Conservation (phyloP, 192 early-diverging fungal species). For the Backusella westeae region DNA sequence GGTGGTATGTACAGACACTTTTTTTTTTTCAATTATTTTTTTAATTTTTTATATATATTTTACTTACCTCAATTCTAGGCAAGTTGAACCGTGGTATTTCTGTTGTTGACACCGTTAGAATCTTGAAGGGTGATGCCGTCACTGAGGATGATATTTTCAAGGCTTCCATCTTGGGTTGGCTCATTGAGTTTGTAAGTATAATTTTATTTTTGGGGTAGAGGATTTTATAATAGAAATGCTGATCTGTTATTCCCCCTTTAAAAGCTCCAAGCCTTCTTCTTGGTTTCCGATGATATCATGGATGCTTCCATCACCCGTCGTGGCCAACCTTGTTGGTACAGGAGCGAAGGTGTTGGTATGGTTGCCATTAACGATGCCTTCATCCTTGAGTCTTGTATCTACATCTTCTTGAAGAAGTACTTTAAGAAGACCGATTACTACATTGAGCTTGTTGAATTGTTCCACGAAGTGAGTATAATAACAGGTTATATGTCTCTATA, state of each 20-base stretch:
- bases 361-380: conserved; percentile 97
- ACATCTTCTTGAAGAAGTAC: conserved; percentile 92
- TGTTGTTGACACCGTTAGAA: conserved; percentile 85
- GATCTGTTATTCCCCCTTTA: conserved; percentile 11
- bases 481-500: background rate
- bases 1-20: conserved; percentile 46
- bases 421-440: conserved; percentile 87
- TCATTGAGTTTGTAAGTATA: conserved; percentile 79
- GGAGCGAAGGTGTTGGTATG: conserved; percentile 74
- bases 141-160: conserved; percentile 80
- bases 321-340: conserved; percentile 98
- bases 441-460: conserved; percentile 86
- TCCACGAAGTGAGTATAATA: conserved; percentile 72
- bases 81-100: conserved; percentile 99
- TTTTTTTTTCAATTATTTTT: background rate
- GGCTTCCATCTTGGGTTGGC: conserved; percentile 93
- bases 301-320: conserved; percentile 93
- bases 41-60: no score
- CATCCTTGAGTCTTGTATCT: conserved; percentile 90
- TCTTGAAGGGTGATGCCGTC: conserved; percentile 71
- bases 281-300: conserved; percentile 99
- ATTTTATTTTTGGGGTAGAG: background rate
- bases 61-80: conserved; percentile 44
- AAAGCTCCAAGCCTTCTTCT: conserved; percentile 97
- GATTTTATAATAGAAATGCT: background rate